Percentiles rank a stretch among this genome's conserved stretches.
phyloP scores from a whole-genome alignment of 2,329 filamentous ascomycete genomes.

The Nannizziopsis arthrosporioides region DNA sequence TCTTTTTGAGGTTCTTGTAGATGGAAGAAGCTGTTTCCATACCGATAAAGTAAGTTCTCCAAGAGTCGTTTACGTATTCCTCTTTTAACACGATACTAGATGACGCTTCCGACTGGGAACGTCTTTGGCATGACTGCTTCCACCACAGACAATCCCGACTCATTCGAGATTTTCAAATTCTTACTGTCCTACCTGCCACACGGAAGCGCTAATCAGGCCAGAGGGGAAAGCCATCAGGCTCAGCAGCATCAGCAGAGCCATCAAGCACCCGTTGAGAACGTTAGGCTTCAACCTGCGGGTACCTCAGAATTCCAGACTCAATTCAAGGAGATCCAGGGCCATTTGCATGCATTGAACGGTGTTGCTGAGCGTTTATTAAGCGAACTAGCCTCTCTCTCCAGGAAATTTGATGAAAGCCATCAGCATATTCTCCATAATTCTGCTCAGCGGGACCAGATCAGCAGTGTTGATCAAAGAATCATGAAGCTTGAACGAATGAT shows the following conservation, averaged over 20 bases:
- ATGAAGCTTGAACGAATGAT: slow-evolving; percentile 44
- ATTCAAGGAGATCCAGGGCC: slow-evolving; percentile 74
- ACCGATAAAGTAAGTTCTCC: slow-evolving; percentile 46
- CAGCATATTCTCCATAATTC: slow-evolving; percentile 37
- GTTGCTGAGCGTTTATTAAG: slow-evolving; percentile 46
- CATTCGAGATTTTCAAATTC: slow-evolving; percentile 86
- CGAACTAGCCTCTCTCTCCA: slow-evolving; percentile 43
- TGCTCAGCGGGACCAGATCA: slow-evolving; percentile 29
- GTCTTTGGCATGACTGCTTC: slow-evolving; percentile 77
- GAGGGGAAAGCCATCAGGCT: slow-evolving; percentile 3
- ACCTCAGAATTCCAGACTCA: slow-evolving; percentile 35
- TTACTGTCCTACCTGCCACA: slow-evolving; percentile 50
- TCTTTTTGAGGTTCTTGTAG: slow-evolving; percentile 66
- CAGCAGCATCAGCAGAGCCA: slow-evolving; percentile 9
- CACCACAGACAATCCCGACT: slow-evolving; percentile 83
- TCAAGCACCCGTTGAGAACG: slow-evolving; percentile 21
- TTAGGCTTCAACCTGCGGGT: slow-evolving; percentile 4
- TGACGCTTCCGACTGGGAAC: slow-evolving; percentile 69
- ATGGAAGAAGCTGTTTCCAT: slow-evolving; percentile 71
- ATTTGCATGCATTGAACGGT: slow-evolving; percentile 53
- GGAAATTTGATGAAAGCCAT: slow-evolving; percentile 43
- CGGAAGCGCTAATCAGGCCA: slow-evolving; percentile 21
- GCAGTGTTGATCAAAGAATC: slow-evolving; percentile 36
- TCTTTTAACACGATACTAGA: slow-evolving; percentile 29
- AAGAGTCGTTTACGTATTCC: background rate